Conservation (phyloP, 768 basidiomycete species). For the Tubosaeta sp. region DNA sequence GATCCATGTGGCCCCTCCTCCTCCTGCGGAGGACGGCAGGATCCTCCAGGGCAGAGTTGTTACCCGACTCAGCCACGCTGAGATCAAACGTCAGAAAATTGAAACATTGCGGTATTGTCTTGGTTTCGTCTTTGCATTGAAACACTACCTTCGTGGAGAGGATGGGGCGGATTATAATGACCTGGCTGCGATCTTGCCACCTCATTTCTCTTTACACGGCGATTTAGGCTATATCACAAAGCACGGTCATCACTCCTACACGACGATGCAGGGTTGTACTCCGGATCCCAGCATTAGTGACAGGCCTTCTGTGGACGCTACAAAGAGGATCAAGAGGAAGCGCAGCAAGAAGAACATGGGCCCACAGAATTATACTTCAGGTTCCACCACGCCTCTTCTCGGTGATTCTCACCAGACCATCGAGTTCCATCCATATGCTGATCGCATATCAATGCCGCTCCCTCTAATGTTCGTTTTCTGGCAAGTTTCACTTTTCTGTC, state of each 20-base stretch:
- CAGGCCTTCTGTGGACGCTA: slow-evolving; percentile 41
- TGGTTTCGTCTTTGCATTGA: slow-evolving; percentile 65
- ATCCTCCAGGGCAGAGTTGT: slow-evolving; percentile 50
- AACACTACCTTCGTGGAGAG: slow-evolving; percentile 82
- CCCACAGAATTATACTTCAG: slow-evolving; percentile 15
- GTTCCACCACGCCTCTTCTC: slow-evolving; percentile 60
- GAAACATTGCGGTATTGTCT: slow-evolving; percentile 66
- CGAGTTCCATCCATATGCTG: slow-evolving; percentile 55
- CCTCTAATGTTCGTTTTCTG: slow-evolving; percentile 63
- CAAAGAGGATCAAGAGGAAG: slow-evolving; percentile 67
- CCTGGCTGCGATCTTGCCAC: slow-evolving; percentile 62
- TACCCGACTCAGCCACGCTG: slow-evolving; percentile 39
- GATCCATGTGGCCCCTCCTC: slow-evolving; percentile 71
- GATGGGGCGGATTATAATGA: slow-evolving; percentile 71
- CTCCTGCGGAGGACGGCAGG: slow-evolving; percentile 39
- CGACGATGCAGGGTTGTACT: slow-evolving; percentile 35
- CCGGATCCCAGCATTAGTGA: slow-evolving; percentile 22
- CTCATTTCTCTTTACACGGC: slow-evolving; percentile 49
- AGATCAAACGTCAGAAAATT: slow-evolving; percentile 63
- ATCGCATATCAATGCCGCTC: slow-evolving; percentile 67
- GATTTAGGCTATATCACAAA: slow-evolving; percentile 39
- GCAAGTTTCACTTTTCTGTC: background rate
- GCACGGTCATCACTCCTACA: slow-evolving; percentile 36
- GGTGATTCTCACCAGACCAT: slow-evolving; percentile 49
- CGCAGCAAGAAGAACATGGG: slow-evolving; percentile 56